Evolutionary conservation across 2,329 filamentous ascomycete species (phyloP).

Genomic region (Hymenoscyphus albidus): DNA sequence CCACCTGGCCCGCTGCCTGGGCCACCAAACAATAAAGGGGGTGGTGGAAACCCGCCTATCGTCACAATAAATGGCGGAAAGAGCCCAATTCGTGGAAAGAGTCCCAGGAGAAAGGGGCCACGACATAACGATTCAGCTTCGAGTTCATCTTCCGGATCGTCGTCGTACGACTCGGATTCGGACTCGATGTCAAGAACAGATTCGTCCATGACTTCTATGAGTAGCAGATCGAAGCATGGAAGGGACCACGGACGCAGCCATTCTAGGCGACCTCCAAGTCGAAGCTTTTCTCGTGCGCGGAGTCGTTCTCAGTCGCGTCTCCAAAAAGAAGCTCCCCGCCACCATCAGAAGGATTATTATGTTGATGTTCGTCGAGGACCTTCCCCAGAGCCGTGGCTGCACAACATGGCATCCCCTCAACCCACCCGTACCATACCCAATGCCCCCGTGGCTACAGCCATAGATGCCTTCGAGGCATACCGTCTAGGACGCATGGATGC

Average conservation of each 20-base stretch:
- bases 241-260: background rate
- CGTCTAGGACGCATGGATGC: background rate
- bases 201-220: background rate
- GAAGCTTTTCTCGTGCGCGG: background rate
- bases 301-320: background rate
- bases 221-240: background rate
- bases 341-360: background rate
- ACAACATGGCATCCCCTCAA: background rate
- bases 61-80: too few relatives aligned
- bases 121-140: background rate
- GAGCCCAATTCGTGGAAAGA: too few relatives aligned
- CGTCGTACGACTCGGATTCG: background rate
- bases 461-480: background rate
- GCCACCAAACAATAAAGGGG: background rate
- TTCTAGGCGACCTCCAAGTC: background rate
- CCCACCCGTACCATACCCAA: background rate
- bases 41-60: background rate
- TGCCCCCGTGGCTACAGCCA: background rate
- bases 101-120: too few relatives aligned
- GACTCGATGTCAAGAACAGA: background rate
- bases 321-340: background rate
- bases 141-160: slow-evolving; percentile 1
- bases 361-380: background rate
- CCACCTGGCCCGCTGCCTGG: background rate
- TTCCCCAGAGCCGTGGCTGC: background rate